Evolutionary conservation across 805 yeast species (phyloP).

Genomic region (Saturnispora sekii): DNA sequence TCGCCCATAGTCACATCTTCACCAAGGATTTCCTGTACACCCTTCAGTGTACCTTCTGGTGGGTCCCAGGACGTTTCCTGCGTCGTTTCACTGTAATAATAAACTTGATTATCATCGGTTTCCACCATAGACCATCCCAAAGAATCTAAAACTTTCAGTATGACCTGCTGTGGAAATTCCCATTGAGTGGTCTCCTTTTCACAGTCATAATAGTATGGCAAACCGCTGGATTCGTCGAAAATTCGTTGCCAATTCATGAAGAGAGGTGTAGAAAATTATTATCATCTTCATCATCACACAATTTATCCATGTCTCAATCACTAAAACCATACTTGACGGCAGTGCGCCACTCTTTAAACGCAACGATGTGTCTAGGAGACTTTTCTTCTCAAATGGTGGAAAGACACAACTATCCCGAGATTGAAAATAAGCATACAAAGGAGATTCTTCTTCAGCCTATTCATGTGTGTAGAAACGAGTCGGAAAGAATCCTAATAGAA

Average conservation of each 20-base stretch:
- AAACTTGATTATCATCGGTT: conserved; percentile 44
- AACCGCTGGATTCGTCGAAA: conserved; percentile 49
- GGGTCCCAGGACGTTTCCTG: conserved; percentile 71
- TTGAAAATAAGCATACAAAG: conserved; percentile 75
- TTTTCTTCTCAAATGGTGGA: conserved; percentile 93
- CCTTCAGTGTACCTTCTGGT: conserved; percentile 40
- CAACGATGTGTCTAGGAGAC: conserved; percentile 86
- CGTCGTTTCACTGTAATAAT: conserved; percentile 59
- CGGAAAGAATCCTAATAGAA: conserved; percentile 86
- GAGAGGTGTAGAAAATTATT: too few relatives aligned
- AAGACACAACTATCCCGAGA: conserved; percentile 95
- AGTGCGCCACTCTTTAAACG: conserved; percentile 86
- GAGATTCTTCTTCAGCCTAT: conserved; percentile 84
- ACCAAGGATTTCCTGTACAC: conserved; percentile 10
- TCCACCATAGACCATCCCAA: conserved; percentile 41
- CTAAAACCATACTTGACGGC: conserved; percentile 90
- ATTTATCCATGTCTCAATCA: conserved; percentile 66
- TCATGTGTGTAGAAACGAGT: conserved; percentile 85
- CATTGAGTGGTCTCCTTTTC: conserved; percentile 64
- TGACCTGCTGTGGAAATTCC: conserved; percentile 62
- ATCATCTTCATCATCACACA: background rate
- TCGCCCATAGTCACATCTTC: conserved; percentile 13
- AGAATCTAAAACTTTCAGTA: conserved; percentile 27
- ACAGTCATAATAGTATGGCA: conserved; percentile 60
- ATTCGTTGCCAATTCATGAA: conserved; percentile 50